Conservation (phyloP, 2,329 filamentous ascomycete species). For the Colletotrichum chlorophyti region DNA sequence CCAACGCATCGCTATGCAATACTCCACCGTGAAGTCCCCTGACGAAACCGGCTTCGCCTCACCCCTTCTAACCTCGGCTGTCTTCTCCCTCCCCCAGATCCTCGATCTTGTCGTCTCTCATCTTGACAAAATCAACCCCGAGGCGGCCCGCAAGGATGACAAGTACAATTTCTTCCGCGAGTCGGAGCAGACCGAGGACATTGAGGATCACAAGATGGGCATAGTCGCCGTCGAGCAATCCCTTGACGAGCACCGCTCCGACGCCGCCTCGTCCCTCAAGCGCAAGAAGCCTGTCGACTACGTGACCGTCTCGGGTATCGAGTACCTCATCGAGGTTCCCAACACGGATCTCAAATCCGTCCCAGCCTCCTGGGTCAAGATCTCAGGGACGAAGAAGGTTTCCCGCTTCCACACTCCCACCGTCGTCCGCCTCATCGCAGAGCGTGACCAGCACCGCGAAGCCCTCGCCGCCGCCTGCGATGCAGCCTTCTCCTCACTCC, state of each 20-base stretch:
- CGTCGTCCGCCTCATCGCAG: constrained; percentile 80
- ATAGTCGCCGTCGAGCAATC: constrained; percentile 94
- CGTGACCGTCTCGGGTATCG: constrained; percentile 85
- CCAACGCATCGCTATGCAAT: constrained; percentile 81
- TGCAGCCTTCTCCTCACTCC: constrained; percentile 75
- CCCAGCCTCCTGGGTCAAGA: constrained; percentile 93
- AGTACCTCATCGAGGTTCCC: constrained; percentile 91
- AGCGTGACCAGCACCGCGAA: constrained; percentile 95
- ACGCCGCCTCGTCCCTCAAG: constrained; percentile 75
- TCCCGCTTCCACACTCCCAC: constrained; percentile 95
- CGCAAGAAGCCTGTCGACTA: constrained; percentile 77
- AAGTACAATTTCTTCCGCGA: constrained; percentile 95
- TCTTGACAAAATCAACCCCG: constrained; percentile 83
- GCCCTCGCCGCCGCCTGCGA: constrained; percentile 92
- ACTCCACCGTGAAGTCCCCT: constrained; percentile 68
- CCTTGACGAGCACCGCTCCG: constrained; percentile 76
- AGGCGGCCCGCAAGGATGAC: constrained; percentile 85
- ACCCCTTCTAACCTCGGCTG: constrained; percentile 70
- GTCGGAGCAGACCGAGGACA: constrained; percentile 85
- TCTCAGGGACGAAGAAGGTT: constrained; percentile 91
- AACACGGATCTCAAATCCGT: constrained; percentile 85
- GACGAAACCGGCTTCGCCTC: constrained; percentile 77
- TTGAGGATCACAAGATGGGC: constrained; percentile 85
- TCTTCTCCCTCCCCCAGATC: constrained; percentile 80
- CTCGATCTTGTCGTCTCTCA: constrained; percentile 74